A percentile compares a stretch with the other conserved stretches of the same genome.
phyloP scores from a whole-genome alignment of 2,329 filamentous ascomycete genomes.

The Fusarium abutilonis region DNA sequence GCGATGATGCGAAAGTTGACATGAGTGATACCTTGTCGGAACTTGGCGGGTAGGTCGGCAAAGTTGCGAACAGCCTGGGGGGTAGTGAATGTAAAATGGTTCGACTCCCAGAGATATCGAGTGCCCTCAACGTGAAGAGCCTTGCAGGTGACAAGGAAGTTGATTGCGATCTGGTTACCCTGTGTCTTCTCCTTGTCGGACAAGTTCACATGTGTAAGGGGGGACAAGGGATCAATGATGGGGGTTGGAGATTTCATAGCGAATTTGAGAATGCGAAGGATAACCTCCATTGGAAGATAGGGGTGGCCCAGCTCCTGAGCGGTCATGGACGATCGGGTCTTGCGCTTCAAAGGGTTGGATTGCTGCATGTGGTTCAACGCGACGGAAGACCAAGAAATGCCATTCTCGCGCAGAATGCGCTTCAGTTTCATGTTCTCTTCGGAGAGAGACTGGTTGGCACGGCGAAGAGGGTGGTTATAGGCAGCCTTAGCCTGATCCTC shows the following conservation, averaged over 20 bases:
- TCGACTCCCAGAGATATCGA: slow-evolving; percentile 61
- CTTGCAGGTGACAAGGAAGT: slow-evolving; percentile 63
- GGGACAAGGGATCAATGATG: slow-evolving; percentile 65
- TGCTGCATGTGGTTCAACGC: slow-evolving; percentile 49
- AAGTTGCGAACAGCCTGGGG: slow-evolving; percentile 61
- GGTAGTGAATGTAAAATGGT: slow-evolving; percentile 65
- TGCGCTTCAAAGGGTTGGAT: slow-evolving; percentile 47
- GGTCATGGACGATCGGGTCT: slow-evolving; percentile 47
- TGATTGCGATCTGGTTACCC: slow-evolving; percentile 62
- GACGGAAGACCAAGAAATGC: slow-evolving; percentile 60
- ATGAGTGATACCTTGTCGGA: slow-evolving; percentile 57
- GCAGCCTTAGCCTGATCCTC: slow-evolving; percentile 60
- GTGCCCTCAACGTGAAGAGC: slow-evolving; percentile 61
- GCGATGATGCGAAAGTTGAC: slow-evolving; percentile 65
- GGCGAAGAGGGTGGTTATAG: slow-evolving; percentile 61
- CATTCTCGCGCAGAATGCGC: slow-evolving; percentile 61
- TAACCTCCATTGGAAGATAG: slow-evolving; percentile 62
- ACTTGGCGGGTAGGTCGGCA: slow-evolving; percentile 54
- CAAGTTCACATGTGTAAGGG: slow-evolving; percentile 55
- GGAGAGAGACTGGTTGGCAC: slow-evolving; percentile 56
- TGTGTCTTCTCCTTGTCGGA: slow-evolving; percentile 56
- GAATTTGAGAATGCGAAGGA: slow-evolving; percentile 62
- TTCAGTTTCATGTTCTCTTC: slow-evolving; percentile 63
- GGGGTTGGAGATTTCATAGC: slow-evolving; percentile 60
- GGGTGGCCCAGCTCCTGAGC: slow-evolving; percentile 50